Evolutionary conservation across 139 green algal genomes (phyloP).

Genomic region (Closterium sp.): DNA sequence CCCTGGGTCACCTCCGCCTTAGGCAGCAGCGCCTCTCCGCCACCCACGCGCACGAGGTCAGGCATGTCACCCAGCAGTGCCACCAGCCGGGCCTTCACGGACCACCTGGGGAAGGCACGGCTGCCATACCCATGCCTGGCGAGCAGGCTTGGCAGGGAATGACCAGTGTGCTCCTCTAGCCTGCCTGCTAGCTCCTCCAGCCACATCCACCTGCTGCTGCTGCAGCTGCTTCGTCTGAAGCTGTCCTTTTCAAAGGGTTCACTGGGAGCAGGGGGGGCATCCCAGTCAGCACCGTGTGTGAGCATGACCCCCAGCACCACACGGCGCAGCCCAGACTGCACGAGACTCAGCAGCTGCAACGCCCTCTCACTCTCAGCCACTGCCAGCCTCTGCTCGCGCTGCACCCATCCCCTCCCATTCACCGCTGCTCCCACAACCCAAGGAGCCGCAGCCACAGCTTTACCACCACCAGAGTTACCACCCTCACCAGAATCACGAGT

Average conservation of each 20-base stretch:
- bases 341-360: conserved; percentile 6
- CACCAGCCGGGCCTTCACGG: conserved; percentile 8
- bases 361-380: neutral
- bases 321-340: conserved; percentile 22
- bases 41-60: conserved; percentile 10
- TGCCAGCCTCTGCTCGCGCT: neutral
- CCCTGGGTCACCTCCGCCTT: neutral
- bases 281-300: neutral
- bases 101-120: neutral
- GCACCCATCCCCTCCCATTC: neutral
- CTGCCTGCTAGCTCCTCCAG: neutral
- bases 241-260: neutral
- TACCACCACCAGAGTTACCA: no score
- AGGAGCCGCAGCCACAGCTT: neutral
- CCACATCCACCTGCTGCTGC: neutral
- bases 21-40: neutral
- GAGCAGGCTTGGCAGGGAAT: conserved; percentile 5
- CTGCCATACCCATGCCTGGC: conserved; percentile 17
- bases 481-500: no score
- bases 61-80: conserved; percentile 23
- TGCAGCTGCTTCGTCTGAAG: neutral
- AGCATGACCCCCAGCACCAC: conserved; percentile 3
- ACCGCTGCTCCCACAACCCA: neutral
- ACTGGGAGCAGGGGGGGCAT: neutral
- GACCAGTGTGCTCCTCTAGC: neutral